These are phyloP conservation scores for Sphagnum fallax DNA, from an alignment of 228 moss, liverwort and hornwort genomes.

Conservation along the genomic window DNA sequence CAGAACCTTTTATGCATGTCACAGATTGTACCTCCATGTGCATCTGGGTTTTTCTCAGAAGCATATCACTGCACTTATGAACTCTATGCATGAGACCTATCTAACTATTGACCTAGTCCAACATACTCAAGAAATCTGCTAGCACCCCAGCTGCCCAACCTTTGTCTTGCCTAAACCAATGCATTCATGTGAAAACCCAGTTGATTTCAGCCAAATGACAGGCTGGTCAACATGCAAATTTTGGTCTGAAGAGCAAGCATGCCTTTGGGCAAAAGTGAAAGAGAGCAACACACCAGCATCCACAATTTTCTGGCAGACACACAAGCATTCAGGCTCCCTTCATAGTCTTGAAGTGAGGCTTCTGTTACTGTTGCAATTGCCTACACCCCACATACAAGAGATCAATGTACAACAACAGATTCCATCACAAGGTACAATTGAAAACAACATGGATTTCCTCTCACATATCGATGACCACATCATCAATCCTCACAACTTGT, in stretches of 20 bases:
- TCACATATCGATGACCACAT: background rate
- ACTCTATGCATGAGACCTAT: too few species aligned
- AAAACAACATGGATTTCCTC: background rate
- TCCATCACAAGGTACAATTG: too few species aligned
- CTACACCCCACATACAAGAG: conserved; percentile 21
- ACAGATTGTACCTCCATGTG: too few species aligned
- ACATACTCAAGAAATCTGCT: background rate
- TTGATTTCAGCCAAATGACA: too few species aligned
- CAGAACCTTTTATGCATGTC: too few species aligned
- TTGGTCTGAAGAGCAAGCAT: too few species aligned
- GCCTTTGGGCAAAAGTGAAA: too few species aligned
- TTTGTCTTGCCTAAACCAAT: background rate
- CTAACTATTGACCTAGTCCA: background rate
- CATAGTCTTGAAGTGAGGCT: conserved; percentile 74
- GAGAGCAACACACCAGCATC: conserved; percentile 68
- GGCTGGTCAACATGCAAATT: too few species aligned
- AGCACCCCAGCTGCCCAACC: too few species aligned
- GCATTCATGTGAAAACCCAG: background rate
- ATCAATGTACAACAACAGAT: too few species aligned
- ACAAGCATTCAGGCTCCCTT: conserved; percentile 55
- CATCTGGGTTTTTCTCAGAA: too few species aligned
- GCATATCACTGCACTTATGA: too few species aligned
- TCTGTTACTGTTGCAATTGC: conserved; percentile 77
- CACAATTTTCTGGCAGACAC: conserved; percentile 69
- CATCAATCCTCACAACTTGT: background rate